These are phyloP conservation scores for Neoboletus subvelutipes DNA, from an alignment of 768 basidiomycete genomes.

Conservation along the genomic window DNA sequence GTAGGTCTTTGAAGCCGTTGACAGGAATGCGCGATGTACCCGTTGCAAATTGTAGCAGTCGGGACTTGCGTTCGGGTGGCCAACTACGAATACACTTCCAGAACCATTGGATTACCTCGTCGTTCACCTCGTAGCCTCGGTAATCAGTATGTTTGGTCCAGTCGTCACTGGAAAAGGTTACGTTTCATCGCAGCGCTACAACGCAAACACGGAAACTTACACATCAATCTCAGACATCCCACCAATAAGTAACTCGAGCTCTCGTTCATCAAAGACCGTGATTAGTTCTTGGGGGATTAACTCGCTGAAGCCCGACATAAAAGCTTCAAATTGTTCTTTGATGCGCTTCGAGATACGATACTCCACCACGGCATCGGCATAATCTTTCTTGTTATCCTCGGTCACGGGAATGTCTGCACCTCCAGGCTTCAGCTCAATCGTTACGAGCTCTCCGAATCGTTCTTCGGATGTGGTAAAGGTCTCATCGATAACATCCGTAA, in stretches of 20 bases:
- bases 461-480: constrained; percentile 97
- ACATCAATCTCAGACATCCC: constrained; percentile 99
- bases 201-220: constrained; percentile 45
- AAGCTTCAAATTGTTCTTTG: constrained; percentile 98
- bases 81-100: constrained; percentile 98
- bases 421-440: constrained; percentile 89
- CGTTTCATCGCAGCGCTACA: neutral
- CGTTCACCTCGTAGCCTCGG: constrained; percentile 91
- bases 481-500: constrained; percentile 96
- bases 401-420: constrained; percentile 87
- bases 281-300: constrained; percentile 96
- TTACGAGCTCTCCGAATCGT: constrained; percentile 97
- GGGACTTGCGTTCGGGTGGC: constrained; percentile 98
- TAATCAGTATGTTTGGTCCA: constrained; percentile 99
- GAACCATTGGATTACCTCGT: constrained; percentile 99
- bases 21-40: constrained; percentile 97
- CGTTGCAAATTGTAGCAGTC: constrained; percentile 93
- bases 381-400: constrained; percentile 98
- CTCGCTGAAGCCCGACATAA: constrained; percentile 99
- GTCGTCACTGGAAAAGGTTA: constrained; percentile 61
- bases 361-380: constrained; percentile 91
- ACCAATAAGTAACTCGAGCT: constrained; percentile 94
- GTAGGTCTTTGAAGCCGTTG: constrained; percentile 97
- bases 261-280: constrained; percentile 98
- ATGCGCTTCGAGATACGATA: constrained; percentile 97